Percentiles rank a stretch among this genome's conserved stretches.
These are phyloP conservation scores for Solanum clarkiae DNA, from an alignment of 257 asterid genomes.

Conservation along the genomic window DNA sequence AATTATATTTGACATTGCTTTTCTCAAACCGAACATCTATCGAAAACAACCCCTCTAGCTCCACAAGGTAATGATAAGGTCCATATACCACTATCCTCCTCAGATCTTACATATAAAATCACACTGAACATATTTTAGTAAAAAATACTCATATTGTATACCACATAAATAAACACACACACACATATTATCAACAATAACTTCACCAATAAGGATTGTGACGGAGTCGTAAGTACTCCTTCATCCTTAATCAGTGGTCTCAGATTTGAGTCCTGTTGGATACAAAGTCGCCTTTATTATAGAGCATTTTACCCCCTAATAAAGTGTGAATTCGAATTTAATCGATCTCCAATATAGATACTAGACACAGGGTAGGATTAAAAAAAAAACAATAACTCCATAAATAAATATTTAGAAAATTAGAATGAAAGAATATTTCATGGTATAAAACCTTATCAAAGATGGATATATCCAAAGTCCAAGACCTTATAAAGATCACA, in stretches of 20 bases:
- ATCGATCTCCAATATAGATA: no score
- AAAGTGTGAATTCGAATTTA: no score
- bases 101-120: neutral
- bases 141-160: neutral
- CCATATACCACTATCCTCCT: neutral
- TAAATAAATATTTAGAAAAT: neutral
- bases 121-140: neutral
- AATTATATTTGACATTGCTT: neutral
- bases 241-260: no score
- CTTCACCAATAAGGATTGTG: no score
- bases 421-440: neutral
- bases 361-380: no score
- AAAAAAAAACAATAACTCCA: neutral
- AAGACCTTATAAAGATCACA: neutral
- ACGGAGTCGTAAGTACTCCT: no score
- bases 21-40: neutral
- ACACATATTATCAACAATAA: no score
- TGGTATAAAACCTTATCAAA: neutral
- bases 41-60: neutral
- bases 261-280: no score
- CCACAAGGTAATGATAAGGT: neutral
- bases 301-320: no score
- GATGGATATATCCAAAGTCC: neutral
- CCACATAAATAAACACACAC: neutral
- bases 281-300: no score